Evolutionary conservation across 768 basidiomycete species (phyloP).

Genomic region (Peribolospora baueri): DNA sequence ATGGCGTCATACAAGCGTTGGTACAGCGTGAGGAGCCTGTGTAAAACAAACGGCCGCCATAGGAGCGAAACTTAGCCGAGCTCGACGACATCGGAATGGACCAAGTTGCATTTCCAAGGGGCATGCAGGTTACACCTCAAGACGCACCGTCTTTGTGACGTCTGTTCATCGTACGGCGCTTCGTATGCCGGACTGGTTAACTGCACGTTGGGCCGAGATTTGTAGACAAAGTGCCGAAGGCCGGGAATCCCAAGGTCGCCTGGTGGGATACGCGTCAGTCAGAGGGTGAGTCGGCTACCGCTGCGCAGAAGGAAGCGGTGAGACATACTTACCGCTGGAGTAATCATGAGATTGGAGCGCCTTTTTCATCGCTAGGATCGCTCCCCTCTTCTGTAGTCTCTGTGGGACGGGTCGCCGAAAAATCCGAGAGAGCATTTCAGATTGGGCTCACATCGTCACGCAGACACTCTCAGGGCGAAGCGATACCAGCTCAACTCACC

Average conservation of each 20-base stretch:
- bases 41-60: too few relatives aligned
- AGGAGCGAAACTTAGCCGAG: not conserved
- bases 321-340: conserved; percentile 2
- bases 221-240: conserved; percentile 82
- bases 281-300: not conserved
- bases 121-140: not conserved
- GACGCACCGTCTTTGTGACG: conserved; percentile 36
- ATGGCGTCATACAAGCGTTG: conserved; percentile 68
- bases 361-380: not conserved
- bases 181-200: conserved; percentile 66
- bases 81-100: not conserved
- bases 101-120: not conserved
- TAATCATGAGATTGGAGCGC: too few relatives aligned
- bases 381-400: not conserved
- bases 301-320: not conserved
- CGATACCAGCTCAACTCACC: conserved; percentile 21
- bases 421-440: too few relatives aligned
- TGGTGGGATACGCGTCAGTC: conserved; percentile 28
- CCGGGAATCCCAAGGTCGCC: conserved; percentile 68
- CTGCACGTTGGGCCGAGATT: conserved; percentile 69
- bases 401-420: not conserved
- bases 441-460: too few relatives aligned
- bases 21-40: conserved; percentile 61
- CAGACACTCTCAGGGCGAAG: not conserved
- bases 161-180: conserved; percentile 45